These are phyloP conservation scores for Phlyctochytrium planicorne DNA, from an alignment of 192 early-diverging fungal species.

Conservation along the genomic window DNA sequence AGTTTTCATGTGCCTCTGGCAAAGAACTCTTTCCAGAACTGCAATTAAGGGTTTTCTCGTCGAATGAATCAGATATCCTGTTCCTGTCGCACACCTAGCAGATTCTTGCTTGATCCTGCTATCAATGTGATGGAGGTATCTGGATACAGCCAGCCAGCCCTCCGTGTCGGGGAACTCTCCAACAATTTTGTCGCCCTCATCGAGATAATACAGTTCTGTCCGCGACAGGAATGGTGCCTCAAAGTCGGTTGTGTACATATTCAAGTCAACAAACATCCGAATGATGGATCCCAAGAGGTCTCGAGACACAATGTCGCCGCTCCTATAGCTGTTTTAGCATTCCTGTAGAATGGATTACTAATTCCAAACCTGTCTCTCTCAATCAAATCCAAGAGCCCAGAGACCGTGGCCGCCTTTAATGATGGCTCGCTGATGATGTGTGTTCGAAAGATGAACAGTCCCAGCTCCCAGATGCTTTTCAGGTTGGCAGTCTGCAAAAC, in stretches of 20 bases:
- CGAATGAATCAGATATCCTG: slow-evolving; percentile 69
- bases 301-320: slow-evolving; percentile 60
- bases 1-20: slow-evolving; percentile 65
- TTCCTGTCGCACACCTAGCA: slow-evolving; percentile 43
- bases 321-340: slow-evolving; percentile 22
- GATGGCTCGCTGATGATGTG: slow-evolving; percentile 42
- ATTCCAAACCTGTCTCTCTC: slow-evolving; percentile 58
- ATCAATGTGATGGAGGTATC: slow-evolving; percentile 74
- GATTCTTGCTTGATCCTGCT: slow-evolving; percentile 71
- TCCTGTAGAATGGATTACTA: background rate
- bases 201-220: slow-evolving; percentile 72
- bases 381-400: slow-evolving; percentile 66
- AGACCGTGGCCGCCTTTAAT: slow-evolving; percentile 26
- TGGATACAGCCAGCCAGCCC: slow-evolving; percentile 45
- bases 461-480: slow-evolving; percentile 83
- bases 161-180: slow-evolving; percentile 34
- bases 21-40: slow-evolving; percentile 64
- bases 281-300: slow-evolving; percentile 56
- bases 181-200: slow-evolving; percentile 65
- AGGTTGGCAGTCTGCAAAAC: slow-evolving; percentile 70
- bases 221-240: slow-evolving; percentile 66
- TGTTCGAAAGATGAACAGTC: slow-evolving; percentile 76
- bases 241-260: slow-evolving; percentile 69
- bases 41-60: slow-evolving; percentile 64
- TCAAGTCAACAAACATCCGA: slow-evolving; percentile 77